These are phyloP conservation scores for Mimosa bimucronata DNA, from an alignment of 306 rosid species.

Conservation along the genomic window DNA sequence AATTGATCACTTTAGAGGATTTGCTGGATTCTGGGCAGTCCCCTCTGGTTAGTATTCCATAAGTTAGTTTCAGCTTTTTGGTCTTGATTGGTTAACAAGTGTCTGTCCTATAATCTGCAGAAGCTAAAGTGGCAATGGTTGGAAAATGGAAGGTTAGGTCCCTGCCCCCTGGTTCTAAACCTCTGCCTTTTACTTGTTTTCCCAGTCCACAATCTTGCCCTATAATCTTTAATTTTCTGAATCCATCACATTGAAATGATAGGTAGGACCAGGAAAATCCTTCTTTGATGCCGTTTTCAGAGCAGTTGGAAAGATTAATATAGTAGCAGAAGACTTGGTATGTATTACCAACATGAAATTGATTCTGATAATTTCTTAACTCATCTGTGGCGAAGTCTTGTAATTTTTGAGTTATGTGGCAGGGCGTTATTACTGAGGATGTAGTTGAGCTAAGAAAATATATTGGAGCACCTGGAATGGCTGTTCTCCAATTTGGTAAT, in stretches of 20 bases:
- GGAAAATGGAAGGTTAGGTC: slow-evolving; percentile 93
- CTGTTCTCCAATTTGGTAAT: slow-evolving; percentile 94
- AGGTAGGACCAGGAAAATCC: slow-evolving; percentile 94
- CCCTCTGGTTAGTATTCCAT: slow-evolving; percentile 70
- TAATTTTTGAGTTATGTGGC: slow-evolving; percentile 34
- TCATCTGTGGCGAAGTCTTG: background rate
- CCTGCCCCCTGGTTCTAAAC: slow-evolving; percentile 30
- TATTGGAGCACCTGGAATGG: slow-evolving; percentile 98
- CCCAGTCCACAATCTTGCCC: slow-evolving; percentile 34
- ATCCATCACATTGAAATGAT: slow-evolving; percentile 43
- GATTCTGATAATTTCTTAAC: slow-evolving; percentile 18
- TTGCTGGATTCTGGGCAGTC: slow-evolving; percentile 95
- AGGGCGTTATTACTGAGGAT: slow-evolving; percentile 98
- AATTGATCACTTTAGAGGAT: slow-evolving; percentile 95
- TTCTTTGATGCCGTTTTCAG: slow-evolving; percentile 74
- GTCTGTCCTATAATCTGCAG: slow-evolving; percentile 52
- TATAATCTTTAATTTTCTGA: background rate
- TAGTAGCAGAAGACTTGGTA: slow-evolving; percentile 96
- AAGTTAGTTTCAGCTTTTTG: slow-evolving; percentile 35
- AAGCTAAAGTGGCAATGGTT: slow-evolving; percentile 81
- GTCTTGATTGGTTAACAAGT: slow-evolving; percentile 39
- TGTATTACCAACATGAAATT: slow-evolving; percentile 32
- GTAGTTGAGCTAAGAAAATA: slow-evolving; percentile 84
- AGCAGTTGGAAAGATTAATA: slow-evolving; percentile 77
- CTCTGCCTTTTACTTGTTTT: slow-evolving; percentile 27